These are phyloP conservation scores for Cinnamomum micranthum DNA, from an alignment of 164 flowering plant species.

Conservation along the genomic window DNA sequence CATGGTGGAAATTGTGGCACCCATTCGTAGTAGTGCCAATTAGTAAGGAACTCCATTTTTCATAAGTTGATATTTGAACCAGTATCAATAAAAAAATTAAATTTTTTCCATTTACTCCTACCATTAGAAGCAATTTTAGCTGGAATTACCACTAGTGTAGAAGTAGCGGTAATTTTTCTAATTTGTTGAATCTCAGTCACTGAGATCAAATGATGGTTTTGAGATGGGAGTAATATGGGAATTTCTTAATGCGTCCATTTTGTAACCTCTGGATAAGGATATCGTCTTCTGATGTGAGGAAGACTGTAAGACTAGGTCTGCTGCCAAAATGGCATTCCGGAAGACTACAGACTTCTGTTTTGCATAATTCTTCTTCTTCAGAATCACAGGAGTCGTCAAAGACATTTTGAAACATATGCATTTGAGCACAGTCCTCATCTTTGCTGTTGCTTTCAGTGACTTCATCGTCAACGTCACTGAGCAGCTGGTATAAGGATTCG, in stretches of 20 bases:
- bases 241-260: too few relatives aligned
- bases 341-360: not conserved
- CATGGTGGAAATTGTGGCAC: not conserved
- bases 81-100: not conserved
- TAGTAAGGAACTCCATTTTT: not conserved
- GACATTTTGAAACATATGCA: not conserved
- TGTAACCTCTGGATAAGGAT: too few relatives aligned
- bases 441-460: not conserved
- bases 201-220: not conserved
- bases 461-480: not conserved
- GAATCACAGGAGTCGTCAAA: not conserved
- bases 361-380: not conserved
- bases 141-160: not conserved
- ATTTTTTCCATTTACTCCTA: not conserved
- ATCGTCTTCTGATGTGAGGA: too few relatives aligned
- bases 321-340: not conserved
- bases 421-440: not conserved
- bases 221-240: too few relatives aligned
- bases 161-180: not conserved
- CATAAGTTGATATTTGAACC: not conserved
- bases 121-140: not conserved
- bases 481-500: not conserved
- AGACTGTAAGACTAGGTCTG: not conserved
- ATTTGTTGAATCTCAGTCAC: not conserved
- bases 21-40: not conserved